Conservation (phyloP, 768 basidiomycete species). For the Podaxis pistillaris region DNA sequence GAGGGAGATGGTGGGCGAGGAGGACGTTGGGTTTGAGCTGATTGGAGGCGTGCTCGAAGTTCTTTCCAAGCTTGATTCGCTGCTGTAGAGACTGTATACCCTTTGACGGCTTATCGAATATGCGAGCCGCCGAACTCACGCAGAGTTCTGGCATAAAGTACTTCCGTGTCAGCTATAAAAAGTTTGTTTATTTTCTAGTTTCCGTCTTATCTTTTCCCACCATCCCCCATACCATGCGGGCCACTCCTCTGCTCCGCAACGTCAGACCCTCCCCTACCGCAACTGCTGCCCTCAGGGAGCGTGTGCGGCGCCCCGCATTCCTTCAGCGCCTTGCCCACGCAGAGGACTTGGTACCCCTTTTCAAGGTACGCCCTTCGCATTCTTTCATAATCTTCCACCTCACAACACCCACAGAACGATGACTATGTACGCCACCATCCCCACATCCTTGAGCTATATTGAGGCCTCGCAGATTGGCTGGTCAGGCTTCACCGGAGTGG, state of each 20-base stretch:
- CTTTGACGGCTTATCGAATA: not conserved
- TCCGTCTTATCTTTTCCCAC: not conserved
- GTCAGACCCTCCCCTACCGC: not conserved
- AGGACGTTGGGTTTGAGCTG: conserved; percentile 87
- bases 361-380: conserved; percentile 1
- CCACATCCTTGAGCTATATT: not conserved
- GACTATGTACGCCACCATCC: conserved; percentile 36
- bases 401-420: conserved; percentile 31
- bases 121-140: not conserved
- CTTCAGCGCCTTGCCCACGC: conserved; percentile 1
- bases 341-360: conserved; percentile 4
- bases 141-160: not conserved
- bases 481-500: conserved; percentile 51
- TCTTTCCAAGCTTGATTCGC: conserved; percentile 86
- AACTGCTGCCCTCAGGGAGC: not conserved
- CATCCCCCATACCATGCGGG: not conserved
- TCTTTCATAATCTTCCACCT: not conserved
- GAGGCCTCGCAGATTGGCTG: conserved; percentile 39
- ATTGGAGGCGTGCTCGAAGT: conserved; percentile 93
- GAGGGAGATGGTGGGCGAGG: conserved; percentile 65
- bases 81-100: conserved; percentile 44
- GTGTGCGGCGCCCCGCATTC: conserved; percentile 1
- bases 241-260: conserved; percentile 1
- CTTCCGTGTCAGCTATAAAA: not conserved
- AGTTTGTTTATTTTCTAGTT: not conserved